Percentiles rank a stretch among this genome's conserved stretches.
phyloP scores from a whole-genome alignment of 306 rosid species.

The Trifolium dubium region DNA sequence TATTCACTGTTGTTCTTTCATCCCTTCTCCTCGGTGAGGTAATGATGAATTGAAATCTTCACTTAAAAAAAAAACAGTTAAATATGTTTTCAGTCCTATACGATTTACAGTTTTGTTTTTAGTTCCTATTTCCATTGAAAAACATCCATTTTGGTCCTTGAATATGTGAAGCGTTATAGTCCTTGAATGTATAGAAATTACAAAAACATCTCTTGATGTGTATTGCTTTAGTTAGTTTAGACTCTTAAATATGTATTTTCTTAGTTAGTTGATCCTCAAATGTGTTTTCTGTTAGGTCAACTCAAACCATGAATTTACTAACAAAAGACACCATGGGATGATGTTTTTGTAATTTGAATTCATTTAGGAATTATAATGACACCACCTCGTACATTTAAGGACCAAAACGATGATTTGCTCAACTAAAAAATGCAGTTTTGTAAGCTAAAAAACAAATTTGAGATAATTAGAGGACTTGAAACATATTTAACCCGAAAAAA shows the following conservation, averaged over 20 bases:
- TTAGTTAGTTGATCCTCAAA: not conserved
- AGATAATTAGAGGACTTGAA: not conserved
- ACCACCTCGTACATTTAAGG: not conserved
- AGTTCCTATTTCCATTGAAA: not conserved
- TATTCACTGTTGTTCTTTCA: conserved; percentile 73
- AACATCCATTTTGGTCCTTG: not conserved
- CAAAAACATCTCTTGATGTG: not conserved
- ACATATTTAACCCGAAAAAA: not conserved
- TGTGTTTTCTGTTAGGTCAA: too few species aligned
- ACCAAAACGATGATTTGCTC: not conserved
- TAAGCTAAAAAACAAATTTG: not conserved
- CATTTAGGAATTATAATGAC: not conserved
- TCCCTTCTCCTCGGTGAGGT: conserved; percentile 71
- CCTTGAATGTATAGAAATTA: too few species aligned
- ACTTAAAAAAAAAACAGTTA: not conserved
- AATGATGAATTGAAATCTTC: conserved; percentile 22
- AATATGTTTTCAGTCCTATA: not conserved
- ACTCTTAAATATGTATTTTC: not conserved
- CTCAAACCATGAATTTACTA: too few species aligned
- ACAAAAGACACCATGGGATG: not conserved
- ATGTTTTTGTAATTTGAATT: not conserved
- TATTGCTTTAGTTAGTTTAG: not conserved
- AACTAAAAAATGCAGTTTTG: not conserved
- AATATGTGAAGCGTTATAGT: too few species aligned
- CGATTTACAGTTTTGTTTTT: not conserved